A percentile compares a stretch with the other conserved stretches of the same genome.
Evolutionary conservation across 352 stramenopile species (phyloP).

Genomic region (Phytophthora rubi): DNA sequence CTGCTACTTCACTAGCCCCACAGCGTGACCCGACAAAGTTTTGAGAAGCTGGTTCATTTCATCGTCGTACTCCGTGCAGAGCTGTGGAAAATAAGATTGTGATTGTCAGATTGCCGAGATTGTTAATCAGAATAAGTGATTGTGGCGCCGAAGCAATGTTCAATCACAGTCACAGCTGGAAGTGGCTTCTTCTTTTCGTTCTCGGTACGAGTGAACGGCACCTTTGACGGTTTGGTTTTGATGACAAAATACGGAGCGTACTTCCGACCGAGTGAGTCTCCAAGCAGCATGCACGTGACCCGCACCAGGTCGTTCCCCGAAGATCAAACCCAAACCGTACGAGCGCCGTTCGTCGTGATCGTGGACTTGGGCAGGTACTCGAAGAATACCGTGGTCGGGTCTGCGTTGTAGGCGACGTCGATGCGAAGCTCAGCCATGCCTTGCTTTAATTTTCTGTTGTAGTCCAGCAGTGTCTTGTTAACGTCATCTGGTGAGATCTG

Average conservation of each 20-base stretch:
- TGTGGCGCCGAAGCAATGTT: too few relatives aligned
- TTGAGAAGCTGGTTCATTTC: too few relatives aligned
- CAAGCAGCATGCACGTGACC: constrained; percentile 21
- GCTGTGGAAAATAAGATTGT: too few relatives aligned
- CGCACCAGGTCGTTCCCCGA: constrained; percentile 15
- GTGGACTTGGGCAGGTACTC: constrained; percentile 21
- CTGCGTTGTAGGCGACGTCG: constrained; percentile 19
- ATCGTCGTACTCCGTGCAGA: too few relatives aligned
- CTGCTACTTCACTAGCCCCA: too few relatives aligned
- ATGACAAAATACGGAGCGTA: background rate
- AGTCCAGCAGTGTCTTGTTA: background rate
- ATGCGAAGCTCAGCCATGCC: background rate
- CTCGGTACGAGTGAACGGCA: background rate
- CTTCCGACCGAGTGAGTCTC: background rate
- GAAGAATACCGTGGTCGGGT: constrained; percentile 25
- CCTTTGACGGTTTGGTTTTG: background rate
- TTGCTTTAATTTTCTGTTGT: background rate
- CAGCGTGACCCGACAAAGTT: too few relatives aligned
- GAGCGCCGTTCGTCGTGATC: constrained; percentile 5
- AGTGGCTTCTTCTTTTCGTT: background rate
- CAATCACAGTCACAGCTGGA: too few relatives aligned
- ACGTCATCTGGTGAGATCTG: background rate
- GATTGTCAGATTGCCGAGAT: too few relatives aligned
- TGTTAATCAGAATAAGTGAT: too few relatives aligned
- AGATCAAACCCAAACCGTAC: constrained; percentile 13